These are phyloP conservation scores for Beta vulgaris DNA, from an alignment of 148 eudicot genomes.

Conservation along the genomic window DNA sequence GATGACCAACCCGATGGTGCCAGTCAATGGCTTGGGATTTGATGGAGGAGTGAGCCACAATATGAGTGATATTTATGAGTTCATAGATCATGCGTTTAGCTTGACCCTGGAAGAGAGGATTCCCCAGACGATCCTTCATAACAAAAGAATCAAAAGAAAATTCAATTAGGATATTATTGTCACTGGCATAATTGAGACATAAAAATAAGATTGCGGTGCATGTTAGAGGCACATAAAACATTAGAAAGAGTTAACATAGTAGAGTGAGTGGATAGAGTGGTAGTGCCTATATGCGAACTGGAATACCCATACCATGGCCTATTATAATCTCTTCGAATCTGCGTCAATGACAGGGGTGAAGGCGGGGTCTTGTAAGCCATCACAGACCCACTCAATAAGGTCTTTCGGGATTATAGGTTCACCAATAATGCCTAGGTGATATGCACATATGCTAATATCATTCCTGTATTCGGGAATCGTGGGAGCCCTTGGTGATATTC, in stretches of 20 bases:
- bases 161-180: background rate
- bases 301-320: background rate
- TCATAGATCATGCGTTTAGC: background rate
- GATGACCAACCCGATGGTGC: too few relatives aligned
- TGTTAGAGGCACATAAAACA: background rate
- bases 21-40: too few relatives aligned
- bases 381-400: background rate
- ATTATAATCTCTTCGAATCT: background rate
- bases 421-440: background rate
- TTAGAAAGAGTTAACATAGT: background rate
- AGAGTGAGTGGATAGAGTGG: background rate
- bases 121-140: constrained; percentile 4
- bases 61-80: background rate
- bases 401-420: background rate
- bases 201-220: background rate
- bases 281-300: background rate
- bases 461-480: background rate
- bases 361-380: background rate
- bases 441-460: background rate
- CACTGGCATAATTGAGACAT: background rate
- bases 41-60: too few relatives aligned
- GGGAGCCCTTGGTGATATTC: background rate
- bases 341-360: too few relatives aligned
- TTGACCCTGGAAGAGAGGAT: background rate
- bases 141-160: too few relatives aligned